These are phyloP conservation scores for Tolypocladium amazonense DNA, from an alignment of 2,329 filamentous ascomycete genomes.

Conservation along the genomic window DNA sequence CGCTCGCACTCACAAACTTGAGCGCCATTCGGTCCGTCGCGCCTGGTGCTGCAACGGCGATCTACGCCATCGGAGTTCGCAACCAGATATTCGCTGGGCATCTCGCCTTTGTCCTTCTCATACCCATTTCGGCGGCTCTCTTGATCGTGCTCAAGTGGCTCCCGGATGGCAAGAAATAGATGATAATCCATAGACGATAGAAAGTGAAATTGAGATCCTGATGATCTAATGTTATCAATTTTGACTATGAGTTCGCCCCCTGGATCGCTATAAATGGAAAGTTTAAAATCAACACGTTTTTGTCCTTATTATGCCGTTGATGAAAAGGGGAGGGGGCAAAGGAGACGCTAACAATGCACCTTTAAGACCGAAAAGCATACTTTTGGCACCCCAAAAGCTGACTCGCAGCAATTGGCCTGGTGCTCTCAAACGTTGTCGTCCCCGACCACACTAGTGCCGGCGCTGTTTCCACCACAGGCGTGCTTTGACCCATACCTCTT, in stretches of 20 bases:
- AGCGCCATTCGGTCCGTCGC: constrained; percentile 54
- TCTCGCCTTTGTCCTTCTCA: constrained; percentile 22
- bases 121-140: constrained; percentile 18
- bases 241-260: not conserved
- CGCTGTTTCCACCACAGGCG: not conserved
- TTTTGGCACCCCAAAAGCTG: not conserved
- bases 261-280: not conserved
- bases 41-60: constrained; percentile 53
- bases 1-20: constrained; percentile 42
- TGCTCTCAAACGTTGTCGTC: constrained; percentile 3
- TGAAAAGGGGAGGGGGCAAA: not conserved
- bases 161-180: constrained; percentile 12
- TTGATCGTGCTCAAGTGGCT: constrained; percentile 13
- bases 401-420: not conserved
- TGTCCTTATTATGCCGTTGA: not conserved
- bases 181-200: not conserved
- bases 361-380: not conserved
- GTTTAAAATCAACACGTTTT: not conserved
- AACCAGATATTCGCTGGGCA: constrained; percentile 54
- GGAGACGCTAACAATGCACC: not conserved
- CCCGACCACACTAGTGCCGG: not conserved
- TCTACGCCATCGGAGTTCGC: constrained; percentile 58
- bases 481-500: constrained; percentile 5
- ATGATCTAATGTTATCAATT: not conserved
- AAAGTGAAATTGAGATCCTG: not conserved